Evolutionary conservation across 768 basidiomycete genomes (phyloP).

Genomic region (Leccinum subgranulosum): DNA sequence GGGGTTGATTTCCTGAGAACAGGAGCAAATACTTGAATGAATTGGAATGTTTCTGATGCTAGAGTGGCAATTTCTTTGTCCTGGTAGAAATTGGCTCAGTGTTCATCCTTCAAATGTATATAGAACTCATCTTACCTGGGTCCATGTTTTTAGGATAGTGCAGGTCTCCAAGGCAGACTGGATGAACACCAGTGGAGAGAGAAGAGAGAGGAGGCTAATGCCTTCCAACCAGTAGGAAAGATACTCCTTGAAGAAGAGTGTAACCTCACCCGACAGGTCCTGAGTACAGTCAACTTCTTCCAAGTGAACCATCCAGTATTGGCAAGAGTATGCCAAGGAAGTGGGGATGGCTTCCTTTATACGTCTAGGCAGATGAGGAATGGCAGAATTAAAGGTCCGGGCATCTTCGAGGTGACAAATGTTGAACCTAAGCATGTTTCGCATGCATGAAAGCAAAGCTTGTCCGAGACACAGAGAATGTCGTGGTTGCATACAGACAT

Average conservation of each 20-base stretch:
- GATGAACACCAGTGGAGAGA: not conserved
- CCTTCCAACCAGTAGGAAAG: not conserved
- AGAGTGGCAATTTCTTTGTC: not conserved
- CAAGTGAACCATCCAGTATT: not conserved
- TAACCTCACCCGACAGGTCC: not conserved
- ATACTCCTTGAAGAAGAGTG: not conserved
- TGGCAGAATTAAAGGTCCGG: not conserved
- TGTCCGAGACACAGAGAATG: not conserved
- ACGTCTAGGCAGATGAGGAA: not conserved
- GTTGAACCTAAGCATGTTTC: not conserved
- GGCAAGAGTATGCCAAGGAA: not conserved
- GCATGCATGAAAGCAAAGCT: not conserved
- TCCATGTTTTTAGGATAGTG: not conserved
- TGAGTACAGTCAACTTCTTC: not conserved
- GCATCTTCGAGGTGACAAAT: not conserved
- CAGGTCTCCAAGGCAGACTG: not conserved
- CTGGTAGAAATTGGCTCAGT: not conserved
- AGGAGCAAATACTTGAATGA: slow-evolving; percentile 3
- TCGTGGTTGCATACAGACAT: not conserved
- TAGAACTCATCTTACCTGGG: not conserved
- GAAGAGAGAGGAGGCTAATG: not conserved
- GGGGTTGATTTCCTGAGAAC: not conserved
- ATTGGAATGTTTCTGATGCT: slow-evolving; percentile 4
- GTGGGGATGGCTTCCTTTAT: not conserved
- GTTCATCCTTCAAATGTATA: not conserved